These are phyloP conservation scores for Fusarium graminum DNA, from an alignment of 2,329 filamentous ascomycete genomes.

Conservation along the genomic window DNA sequence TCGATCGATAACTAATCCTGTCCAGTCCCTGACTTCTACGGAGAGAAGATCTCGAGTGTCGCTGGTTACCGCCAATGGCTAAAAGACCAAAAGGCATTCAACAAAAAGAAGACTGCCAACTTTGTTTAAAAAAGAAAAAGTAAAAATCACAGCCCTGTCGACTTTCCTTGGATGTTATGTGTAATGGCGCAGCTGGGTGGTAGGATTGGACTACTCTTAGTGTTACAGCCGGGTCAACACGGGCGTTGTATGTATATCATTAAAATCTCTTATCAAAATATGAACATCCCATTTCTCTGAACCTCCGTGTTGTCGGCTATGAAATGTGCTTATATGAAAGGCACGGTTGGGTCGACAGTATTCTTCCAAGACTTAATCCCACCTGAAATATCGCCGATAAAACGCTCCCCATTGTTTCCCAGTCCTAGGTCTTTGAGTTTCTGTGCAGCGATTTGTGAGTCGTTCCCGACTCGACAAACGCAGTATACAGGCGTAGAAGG, in stretches of 20 bases:
- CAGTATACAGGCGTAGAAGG: conserved; percentile 72
- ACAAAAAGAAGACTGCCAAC: conserved; percentile 86
- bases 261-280: conserved; percentile 48
- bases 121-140: conserved; percentile 62
- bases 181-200: conserved; percentile 46
- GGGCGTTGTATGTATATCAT: conserved; percentile 49
- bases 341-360: conserved; percentile 71
- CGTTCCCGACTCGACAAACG: conserved; percentile 81
- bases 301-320: conserved; percentile 6
- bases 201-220: conserved; percentile 31
- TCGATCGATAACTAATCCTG: conserved; percentile 37
- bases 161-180: conserved; percentile 26
- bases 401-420: conserved; percentile 64
- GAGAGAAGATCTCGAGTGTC: conserved; percentile 97
- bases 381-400: conserved; percentile 78
- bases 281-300: conserved; percentile 36
- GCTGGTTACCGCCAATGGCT: conserved; percentile 93
- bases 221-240: conserved; percentile 36
- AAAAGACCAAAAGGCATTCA: conserved; percentile 97
- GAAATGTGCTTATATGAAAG: conserved; percentile 60
- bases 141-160: conserved; percentile 13
- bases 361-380: conserved; percentile 80
- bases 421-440: conserved; percentile 74
- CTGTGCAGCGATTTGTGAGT: conserved; percentile 78
- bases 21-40: conserved; percentile 92